Base-by-base conservation (phyloP, 1,284 basidiomycete species). In the Cronartium quercuum region DNA sequence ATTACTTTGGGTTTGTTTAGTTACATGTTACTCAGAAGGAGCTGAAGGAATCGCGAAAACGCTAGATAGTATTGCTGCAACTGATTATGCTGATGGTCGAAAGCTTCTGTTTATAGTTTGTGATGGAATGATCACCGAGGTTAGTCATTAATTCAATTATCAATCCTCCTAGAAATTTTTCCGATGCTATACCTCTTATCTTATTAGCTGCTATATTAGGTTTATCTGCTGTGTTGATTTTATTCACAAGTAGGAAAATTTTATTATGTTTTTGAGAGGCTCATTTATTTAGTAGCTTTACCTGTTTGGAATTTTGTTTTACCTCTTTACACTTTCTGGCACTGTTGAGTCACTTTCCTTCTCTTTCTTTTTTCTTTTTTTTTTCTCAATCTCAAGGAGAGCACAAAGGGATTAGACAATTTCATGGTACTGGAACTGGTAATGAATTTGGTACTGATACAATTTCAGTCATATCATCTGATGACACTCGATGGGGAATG, bases 261-360 rank as follows among this genome's bases (percentile, higher is more conserved):
- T n/a, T 89, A 95, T 64, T 98, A 98, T 84, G 89, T 97, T 75
- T 89, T 91, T 78, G 98, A 96, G 96, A 97, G 98, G 92, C 81
- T 94, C 80, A 88, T 95, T 79, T 98, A 98, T 83, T 86, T 99
- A 18, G 77, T 90, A 68, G 94, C 96, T 42, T 84, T 98, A 63
- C 94, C 95, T 0, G 86, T 97, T 21, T 98, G 94, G 94, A 98
- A 97, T 83, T 91, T 97, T 78, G 85, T 96, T 64, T 85, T 97
- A 2, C 95, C 94, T 6, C 84, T 94, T 4, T 97, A 97, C 83
- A 91, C 94, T 35, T 98, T 98, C 83, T 98, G 94, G 94, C 94
- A 98, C 84, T 98, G 71, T 74, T 13, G 42, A 64, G 66, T 42
- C 34, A 38, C 21, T n/a, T 40, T 60, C 3, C 41, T 41, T 60